Evolutionary conservation across 2,329 filamentous ascomycete species (phyloP), one percentile per base, ranked within the genome.

Genomic region (Graphiopsis chlorocephala): DNA sequence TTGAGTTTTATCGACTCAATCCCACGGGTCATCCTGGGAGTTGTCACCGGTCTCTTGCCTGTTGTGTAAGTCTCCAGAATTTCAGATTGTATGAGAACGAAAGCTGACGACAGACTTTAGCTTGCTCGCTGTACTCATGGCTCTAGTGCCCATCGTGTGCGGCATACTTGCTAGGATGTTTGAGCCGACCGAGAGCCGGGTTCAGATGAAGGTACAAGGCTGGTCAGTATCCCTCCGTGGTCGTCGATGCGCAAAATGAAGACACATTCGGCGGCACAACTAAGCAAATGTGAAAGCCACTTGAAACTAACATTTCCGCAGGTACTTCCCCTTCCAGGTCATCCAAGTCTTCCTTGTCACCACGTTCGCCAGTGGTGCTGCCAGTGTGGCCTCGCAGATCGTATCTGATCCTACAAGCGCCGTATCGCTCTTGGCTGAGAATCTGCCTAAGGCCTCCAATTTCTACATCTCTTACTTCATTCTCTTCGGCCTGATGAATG

Each of bases 31-130:
- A 77, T 81, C 38, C 69, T 80, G 1, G 80, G 80, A 68, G 75
- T 82, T 5, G 69, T 82, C n/a, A 81, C 78, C 31, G 80, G 80
- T 71, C 74, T 82, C 4, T 72, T 82, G 4, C 80, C 80, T 1
- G 69, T 70, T 7, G 29, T 73, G 61, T 59, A 45, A 45, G 56
- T 31, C 12, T 23, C 14, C 2, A 10, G 1, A 10, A 14, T n/a
- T 17, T 17, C 7, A 20, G 8, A 31, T 20, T 31, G 26, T 25
- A 12, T 31, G n/a, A 11, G 8, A 53, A 53, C 5, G 17, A 28
- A 12, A 20, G 28, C 50, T 53, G 50, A 53, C 28, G 6, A 53
- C 8, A 14, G 8, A 45, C 5, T 45, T 4, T 1, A 53, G 80
- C 5, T 69, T 81, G 67, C 77, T 82, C 64, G 75, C 79, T 12